Percentiles rank a stretch among this genome's conserved stretches.
Evolutionary conservation across 345 rosid genomes (phyloP).

Genomic region (Citrus glauca): DNA sequence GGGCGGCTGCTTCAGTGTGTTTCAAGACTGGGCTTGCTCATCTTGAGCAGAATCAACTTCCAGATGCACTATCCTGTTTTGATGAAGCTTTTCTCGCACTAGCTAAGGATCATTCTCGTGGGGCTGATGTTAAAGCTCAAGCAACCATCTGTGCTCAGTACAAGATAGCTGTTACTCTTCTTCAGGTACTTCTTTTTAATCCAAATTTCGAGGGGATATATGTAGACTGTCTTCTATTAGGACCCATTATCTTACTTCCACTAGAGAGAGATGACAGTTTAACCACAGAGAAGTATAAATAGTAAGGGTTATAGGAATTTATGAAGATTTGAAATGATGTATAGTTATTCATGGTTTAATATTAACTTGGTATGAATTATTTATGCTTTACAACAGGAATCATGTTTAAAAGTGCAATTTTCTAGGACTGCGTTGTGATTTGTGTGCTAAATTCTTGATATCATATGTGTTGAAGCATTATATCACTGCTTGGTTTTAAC

Average conservation of each 20-base stretch:
- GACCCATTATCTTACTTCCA: not conserved
- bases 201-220: not conserved
- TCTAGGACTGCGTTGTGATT: not conserved
- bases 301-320: not conserved
- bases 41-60: constrained; percentile 96
- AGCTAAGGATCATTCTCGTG: constrained; percentile 96
- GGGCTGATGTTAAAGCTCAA: constrained; percentile 93
- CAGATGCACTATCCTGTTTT: constrained; percentile 94
- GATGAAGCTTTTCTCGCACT: constrained; percentile 96
- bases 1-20: constrained; percentile 87
- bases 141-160: constrained; percentile 97
- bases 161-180: constrained; percentile 91
- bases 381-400: not conserved
- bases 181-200: constrained; percentile 48
- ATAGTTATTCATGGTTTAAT: too few species aligned
- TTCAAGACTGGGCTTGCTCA: constrained; percentile 95
- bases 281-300: not conserved
- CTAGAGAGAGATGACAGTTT: not conserved
- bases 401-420: not conserved
- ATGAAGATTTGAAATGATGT: not conserved
- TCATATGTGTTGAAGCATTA: not conserved
- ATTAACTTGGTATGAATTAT: not conserved
- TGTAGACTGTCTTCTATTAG: not conserved
- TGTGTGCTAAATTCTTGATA: not conserved
- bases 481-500: not conserved